phyloP scores from a whole-genome alignment of 2,329 filamentous ascomycete species.

The Colletotrichum liaoningense region DNA sequence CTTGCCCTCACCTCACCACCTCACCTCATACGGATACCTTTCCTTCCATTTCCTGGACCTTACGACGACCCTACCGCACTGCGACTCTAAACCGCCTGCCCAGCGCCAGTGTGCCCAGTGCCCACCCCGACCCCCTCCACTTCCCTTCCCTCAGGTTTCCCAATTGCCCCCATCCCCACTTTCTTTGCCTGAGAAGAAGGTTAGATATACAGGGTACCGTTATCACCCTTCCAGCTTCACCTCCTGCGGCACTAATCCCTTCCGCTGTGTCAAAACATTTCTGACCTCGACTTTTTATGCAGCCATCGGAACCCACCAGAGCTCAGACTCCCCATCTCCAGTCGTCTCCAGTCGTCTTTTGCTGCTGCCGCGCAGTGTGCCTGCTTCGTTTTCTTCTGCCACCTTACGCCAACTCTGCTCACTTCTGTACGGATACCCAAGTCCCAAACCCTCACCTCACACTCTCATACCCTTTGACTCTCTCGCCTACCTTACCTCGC shows the following conservation, averaged over 20 bases:
- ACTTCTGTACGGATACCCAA: not conserved
- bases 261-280: constrained; percentile 52
- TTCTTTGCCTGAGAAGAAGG: constrained; percentile 35
- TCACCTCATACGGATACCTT: not conserved
- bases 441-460: too few species aligned
- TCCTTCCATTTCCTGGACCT: constrained; percentile 3
- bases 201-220: constrained; percentile 36
- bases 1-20: not conserved
- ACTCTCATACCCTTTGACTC: not conserved
- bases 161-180: constrained; percentile 36
- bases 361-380: constrained; percentile 28
- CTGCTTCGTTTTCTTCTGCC: constrained; percentile 20
- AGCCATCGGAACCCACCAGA: constrained; percentile 43
- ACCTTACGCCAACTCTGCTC: constrained; percentile 1
- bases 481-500: not conserved
- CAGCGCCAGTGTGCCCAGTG: constrained; percentile 3
- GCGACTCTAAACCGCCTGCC: constrained; percentile 29
- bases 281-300: constrained; percentile 49
- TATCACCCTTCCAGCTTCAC: constrained; percentile 40
- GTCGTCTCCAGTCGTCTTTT: constrained; percentile 7
- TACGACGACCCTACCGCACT: constrained; percentile 29
- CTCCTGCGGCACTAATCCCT: constrained; percentile 52
- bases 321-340: constrained; percentile 32
- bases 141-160: constrained; percentile 36
- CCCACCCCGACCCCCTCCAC: constrained; percentile 34